A percentile compares a stretch with the other conserved stretches of the same genome.
Evolutionary conservation across 2,329 filamentous ascomycete species (phyloP).

Genomic region (Kalmusia sp.): DNA sequence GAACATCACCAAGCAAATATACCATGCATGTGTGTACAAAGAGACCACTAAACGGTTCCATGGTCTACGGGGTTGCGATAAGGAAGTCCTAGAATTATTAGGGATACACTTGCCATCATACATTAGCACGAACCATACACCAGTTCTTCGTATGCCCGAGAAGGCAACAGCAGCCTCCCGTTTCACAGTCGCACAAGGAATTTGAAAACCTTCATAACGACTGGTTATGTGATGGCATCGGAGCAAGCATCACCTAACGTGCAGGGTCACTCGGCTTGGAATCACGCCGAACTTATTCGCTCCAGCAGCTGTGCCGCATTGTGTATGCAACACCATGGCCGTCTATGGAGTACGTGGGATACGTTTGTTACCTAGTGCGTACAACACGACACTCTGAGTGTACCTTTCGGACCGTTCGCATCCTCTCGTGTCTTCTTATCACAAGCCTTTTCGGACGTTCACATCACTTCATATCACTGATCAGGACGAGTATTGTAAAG

Average conservation of each 20-base stretch:
- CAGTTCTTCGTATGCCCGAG: background rate
- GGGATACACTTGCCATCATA: no score
- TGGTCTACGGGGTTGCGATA: no score
- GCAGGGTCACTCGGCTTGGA: background rate
- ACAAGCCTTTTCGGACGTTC: no score
- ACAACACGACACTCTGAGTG: no score
- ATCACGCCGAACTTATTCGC: conserved; percentile 5
- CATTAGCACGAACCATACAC: no score
- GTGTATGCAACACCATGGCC: background rate
- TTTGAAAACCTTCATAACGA: background rate
- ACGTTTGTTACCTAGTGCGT: background rate
- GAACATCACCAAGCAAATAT: conserved; percentile 11
- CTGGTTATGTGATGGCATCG: no score
- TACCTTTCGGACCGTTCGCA: no score
- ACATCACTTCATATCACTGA: background rate
- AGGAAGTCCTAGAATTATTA: no score
- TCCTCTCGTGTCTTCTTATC: no score
- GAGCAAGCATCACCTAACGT: no score
- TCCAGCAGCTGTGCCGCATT: background rate
- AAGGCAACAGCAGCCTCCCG: background rate
- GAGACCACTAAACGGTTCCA: no score
- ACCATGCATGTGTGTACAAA: no score
- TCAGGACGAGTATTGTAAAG: background rate
- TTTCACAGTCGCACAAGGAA: conserved; percentile 3
- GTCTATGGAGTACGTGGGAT: background rate